Base-by-base conservation (phyloP, 1,284 basidiomycete genomes). In the Moesziomyces antarcticus region DNA sequence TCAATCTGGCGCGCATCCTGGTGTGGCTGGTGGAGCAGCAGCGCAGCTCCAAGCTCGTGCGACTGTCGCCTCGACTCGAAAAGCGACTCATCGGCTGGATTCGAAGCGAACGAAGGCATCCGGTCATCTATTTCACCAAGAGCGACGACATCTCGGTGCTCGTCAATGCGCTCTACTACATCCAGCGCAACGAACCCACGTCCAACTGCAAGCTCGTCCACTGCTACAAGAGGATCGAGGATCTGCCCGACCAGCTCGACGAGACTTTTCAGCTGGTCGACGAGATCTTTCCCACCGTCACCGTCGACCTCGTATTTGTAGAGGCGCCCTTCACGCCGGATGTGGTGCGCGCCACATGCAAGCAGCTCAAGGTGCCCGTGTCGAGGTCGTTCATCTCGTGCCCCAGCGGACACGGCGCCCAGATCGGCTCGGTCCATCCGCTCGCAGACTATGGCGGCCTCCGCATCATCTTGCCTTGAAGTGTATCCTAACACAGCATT, bases 11-110 rank as follows among this genome's bases (percentile, higher is more conserved):
- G 2, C 86, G 88, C 24, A 87, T 86, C 81, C 66, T 87, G 0
- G 89, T 89, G 62, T 90, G 89, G 89, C 65, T 86, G n/a, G 90
- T 89, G 55, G 89, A 90, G 65, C 89, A 91, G 66, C 86, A 87
- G 51, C 86, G 87, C 18, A 57, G 76, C 6, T 58, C 50, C 16
- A 3, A 30, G 11, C 20, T 57, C 21, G 45, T 55, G 22, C 51
- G 59, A 3, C 44, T 66, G 21, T 42, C 60, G 21, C 14, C 58
- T 7, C 52, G 56, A 75, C 89, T 71, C n/a, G 88, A 87, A 7
- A 78, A 72, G 13, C 80, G 68, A 44, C 75, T 90, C 13, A 86
- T 88, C 20, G 60, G 65, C 47, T 75, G 85, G 43, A 88, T 91
- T 84, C 85, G 84, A 40, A 84, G 74, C 9, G 74, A 89, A 63